Conservation (phyloP, 495 filamentous ascomycete species). For the Paragyromitra xinjiangensis region DNA sequence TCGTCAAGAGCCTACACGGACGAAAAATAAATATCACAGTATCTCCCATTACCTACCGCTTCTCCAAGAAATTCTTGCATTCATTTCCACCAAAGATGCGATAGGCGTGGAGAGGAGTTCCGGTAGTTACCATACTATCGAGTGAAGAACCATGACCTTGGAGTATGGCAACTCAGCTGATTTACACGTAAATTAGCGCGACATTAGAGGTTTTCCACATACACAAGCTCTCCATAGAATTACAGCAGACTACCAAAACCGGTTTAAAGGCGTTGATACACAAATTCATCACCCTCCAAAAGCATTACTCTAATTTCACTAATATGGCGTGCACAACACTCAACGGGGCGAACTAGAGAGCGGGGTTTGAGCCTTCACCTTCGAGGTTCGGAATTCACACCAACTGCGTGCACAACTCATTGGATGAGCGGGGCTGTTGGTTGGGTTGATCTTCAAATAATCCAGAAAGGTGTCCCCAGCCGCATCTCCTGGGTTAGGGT, state of each 20-base stretch:
- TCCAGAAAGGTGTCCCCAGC: background rate
- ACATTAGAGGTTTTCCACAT: background rate
- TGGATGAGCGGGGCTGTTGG: conserved; percentile 2
- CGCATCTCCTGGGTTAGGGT: background rate
- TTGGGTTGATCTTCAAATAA: background rate
- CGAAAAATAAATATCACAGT: conserved; percentile 19
- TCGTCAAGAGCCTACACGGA: background rate
- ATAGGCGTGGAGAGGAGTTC: background rate
- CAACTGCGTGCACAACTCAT: background rate
- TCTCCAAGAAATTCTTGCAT: background rate
- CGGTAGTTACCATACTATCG: background rate
- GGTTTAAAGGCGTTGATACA: background rate
- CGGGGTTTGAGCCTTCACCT: background rate
- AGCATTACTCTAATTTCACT: background rate
- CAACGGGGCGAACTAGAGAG: background rate
- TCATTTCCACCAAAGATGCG: background rate
- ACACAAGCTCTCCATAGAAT: background rate
- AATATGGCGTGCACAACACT: background rate
- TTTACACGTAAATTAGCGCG: background rate
- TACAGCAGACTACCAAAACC: background rate
- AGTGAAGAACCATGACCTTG: conserved; percentile 13
- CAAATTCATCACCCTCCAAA: background rate
- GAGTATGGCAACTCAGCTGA: background rate
- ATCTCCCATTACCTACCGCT: background rate
- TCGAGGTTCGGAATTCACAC: background rate